phyloP scores from a whole-genome alignment of 768 basidiomycete genomes.

The Floccularia luteovirens region DNA sequence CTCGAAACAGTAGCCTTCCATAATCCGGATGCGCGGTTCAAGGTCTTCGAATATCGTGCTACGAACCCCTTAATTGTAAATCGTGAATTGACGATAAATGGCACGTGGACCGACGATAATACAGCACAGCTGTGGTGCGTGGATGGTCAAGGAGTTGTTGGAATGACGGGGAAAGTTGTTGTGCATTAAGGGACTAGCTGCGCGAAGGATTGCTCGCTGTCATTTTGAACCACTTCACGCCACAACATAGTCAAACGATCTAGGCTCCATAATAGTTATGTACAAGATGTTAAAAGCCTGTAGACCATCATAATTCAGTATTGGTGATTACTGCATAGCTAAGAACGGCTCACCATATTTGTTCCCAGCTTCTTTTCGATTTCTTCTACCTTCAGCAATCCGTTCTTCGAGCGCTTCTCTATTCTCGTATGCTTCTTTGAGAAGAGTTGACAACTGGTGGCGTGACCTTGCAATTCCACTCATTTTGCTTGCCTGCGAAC shows the following conservation, averaged over 20 bases:
- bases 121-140: conserved; percentile 49
- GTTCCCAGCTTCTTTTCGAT: conserved; percentile 85
- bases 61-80: conserved; percentile 56
- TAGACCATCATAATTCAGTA: not conserved
- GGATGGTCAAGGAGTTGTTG: conserved; percentile 48
- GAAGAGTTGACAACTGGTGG: conserved; percentile 73
- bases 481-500: conserved; percentile 58
- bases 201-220: not conserved
- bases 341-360: conserved; percentile 76
- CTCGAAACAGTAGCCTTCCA: conserved; percentile 52
- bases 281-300: not conserved
- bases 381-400: conserved; percentile 77
- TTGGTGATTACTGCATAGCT: not conserved
- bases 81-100: conserved; percentile 36
- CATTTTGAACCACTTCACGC: not conserved
- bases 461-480: conserved; percentile 63
- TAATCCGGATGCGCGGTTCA: conserved; percentile 37
- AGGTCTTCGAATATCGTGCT: conserved; percentile 62
- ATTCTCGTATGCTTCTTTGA: conserved; percentile 80
- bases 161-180: conserved; percentile 54
- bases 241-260: not conserved
- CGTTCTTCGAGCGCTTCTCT: conserved; percentile 76
- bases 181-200: not conserved
- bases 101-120: conserved; percentile 30
- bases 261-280: not conserved